Conservation (phyloP, 371 early-diverging fungal species). For the Dinochytrium kinnereticum region DNA sequence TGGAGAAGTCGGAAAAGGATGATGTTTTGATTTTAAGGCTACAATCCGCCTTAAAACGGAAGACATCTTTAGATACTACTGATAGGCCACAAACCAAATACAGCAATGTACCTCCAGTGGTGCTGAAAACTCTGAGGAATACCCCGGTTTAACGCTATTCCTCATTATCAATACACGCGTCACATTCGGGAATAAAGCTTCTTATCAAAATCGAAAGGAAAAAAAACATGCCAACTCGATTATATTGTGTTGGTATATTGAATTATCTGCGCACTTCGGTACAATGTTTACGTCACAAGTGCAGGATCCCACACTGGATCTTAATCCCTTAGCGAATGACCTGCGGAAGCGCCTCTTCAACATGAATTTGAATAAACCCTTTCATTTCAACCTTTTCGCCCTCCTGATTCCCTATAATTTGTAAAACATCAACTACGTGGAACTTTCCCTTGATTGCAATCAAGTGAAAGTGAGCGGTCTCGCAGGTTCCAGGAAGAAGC, state of each 20-base stretch:
- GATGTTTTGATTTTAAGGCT: constrained; percentile 1
- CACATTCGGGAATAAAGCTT: too few relatives aligned
- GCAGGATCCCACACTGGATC: too few relatives aligned
- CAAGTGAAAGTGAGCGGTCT: constrained; percentile 75
- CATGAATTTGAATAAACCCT: constrained; percentile 6
- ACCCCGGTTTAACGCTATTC: too few relatives aligned
- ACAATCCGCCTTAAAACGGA: not conserved
- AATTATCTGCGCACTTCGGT: too few relatives aligned
- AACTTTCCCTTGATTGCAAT: constrained; percentile 76
- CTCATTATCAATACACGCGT: too few relatives aligned
- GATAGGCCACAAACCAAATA: not conserved
- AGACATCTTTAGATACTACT: not conserved
- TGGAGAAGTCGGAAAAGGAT: constrained; percentile 7
- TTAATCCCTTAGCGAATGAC: too few relatives aligned
- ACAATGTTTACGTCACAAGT: too few relatives aligned
- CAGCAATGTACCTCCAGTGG: not conserved
- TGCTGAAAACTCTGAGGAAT: not conserved
- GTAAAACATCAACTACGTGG: constrained; percentile 63
- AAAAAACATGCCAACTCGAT: too few relatives aligned
- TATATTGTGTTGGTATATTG: too few relatives aligned
- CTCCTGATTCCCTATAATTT: not conserved
- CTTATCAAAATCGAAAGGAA: too few relatives aligned
- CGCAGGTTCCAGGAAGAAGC: constrained; percentile 71
- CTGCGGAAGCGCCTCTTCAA: too few relatives aligned
- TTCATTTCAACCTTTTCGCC: not conserved